A percentile compares a stretch with the other conserved stretches of the same genome.
These are phyloP conservation scores for Thymus mandschuricus DNA, from an alignment of 257 asterid genomes.

Conservation along the genomic window DNA sequence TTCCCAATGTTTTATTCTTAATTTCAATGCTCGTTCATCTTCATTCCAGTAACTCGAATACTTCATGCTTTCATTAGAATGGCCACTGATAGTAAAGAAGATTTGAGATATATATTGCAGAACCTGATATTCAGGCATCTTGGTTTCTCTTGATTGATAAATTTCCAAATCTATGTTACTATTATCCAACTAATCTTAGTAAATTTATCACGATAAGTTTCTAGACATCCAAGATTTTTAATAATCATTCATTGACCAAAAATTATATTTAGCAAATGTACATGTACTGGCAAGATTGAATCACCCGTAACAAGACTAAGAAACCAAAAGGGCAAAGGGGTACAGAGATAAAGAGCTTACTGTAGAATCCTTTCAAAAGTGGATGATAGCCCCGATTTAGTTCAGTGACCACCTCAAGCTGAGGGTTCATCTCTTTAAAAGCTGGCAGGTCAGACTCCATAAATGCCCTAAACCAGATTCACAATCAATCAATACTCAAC, in stretches of 20 bases:
- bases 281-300: not conserved
- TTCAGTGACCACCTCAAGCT: constrained; percentile 85
- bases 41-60: no score
- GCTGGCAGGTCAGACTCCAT: constrained; percentile 81
- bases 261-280: not conserved
- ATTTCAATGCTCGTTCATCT: no score
- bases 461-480: constrained; percentile 63
- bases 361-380: constrained; percentile 73
- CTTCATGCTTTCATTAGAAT: no score
- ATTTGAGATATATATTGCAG: no score
- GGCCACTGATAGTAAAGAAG: no score
- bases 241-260: not conserved
- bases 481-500: constrained; percentile 19
- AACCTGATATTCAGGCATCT: no score
- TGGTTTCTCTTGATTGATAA: no score
- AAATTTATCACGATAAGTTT: no score
- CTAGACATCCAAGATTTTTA: not conserved
- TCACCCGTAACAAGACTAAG: not conserved
- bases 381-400: constrained; percentile 93
- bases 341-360: constrained; percentile 39
- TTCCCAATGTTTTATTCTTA: not conserved
- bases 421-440: constrained; percentile 70
- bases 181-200: no score
- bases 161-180: no score
- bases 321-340: not conserved